Percentiles rank a stretch among this genome's conserved stretches.
Conservation (phyloP, 495 filamentous ascomycete species). For the Penicillium simplicissimum region DNA sequence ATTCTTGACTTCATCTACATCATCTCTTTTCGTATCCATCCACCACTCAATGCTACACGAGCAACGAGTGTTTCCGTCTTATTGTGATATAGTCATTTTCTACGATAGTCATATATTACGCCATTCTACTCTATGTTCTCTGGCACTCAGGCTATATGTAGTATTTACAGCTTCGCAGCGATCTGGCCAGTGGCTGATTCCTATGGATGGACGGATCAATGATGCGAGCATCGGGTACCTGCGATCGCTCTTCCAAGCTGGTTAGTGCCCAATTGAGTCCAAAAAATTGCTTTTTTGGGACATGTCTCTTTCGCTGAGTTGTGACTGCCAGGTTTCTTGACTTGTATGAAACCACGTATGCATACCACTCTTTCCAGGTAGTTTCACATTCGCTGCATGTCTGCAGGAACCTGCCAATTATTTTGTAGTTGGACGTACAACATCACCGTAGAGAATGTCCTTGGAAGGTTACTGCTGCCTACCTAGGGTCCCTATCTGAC, state of each 20-base stretch:
- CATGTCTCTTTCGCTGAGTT: not conserved
- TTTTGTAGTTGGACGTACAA: no score
- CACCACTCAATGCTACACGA: conserved; percentile 6
- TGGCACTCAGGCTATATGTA: not conserved
- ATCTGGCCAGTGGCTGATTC: not conserved
- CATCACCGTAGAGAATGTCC: no score
- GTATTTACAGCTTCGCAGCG: not conserved
- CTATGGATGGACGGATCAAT: not conserved
- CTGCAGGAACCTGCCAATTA: no score
- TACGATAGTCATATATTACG: not conserved
- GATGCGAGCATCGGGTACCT: not conserved
- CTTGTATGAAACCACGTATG: not conserved
- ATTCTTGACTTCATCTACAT: not conserved
- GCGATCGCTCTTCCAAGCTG: not conserved
- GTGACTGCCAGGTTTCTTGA: not conserved
- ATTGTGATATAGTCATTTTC: not conserved
- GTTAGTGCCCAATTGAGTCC: not conserved
- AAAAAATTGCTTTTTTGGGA: not conserved
- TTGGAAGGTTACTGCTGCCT: no score
- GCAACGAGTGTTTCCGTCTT: conserved; percentile 10
- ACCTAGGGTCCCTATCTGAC: no score
- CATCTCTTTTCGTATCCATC: not conserved
- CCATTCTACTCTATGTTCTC: not conserved
- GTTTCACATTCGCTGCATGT: no score
- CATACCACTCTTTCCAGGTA: no score